These are phyloP conservation scores for Lentinus tigrinus DNA, from an alignment of 768 basidiomycete species.

Conservation along the genomic window DNA sequence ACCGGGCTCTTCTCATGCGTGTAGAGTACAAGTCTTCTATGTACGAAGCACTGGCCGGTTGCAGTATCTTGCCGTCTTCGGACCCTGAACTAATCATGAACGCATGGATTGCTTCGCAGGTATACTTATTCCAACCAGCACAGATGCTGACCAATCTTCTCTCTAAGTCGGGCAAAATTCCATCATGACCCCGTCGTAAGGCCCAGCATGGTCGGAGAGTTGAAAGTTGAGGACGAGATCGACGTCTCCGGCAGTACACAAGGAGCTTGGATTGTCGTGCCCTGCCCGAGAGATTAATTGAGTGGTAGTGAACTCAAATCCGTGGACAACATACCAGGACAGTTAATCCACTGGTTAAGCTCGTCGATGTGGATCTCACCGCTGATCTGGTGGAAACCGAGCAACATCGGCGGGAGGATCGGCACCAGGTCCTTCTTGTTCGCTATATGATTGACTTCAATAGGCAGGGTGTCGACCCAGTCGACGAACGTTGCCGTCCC, in stretches of 20 bases:
- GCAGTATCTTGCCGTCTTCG: too few relatives aligned
- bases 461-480: slow-evolving; percentile 45
- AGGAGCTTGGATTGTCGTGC: slow-evolving; percentile 52
- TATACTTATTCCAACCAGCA: too few relatives aligned
- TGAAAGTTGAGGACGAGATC: slow-evolving; percentile 41
- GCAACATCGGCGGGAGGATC: slow-evolving; percentile 28
- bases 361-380: slow-evolving; percentile 39
- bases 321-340: slow-evolving; percentile 33
- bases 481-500: slow-evolving; percentile 62
- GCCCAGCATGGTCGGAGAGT: slow-evolving; percentile 48
- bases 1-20: too few relatives aligned
- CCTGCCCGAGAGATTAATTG: slow-evolving; percentile 32
- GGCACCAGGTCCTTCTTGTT: slow-evolving; percentile 45
- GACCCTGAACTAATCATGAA: too few relatives aligned
- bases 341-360: slow-evolving; percentile 48
- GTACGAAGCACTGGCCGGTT: too few relatives aligned
- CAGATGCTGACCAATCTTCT: too few relatives aligned
- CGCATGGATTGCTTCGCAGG: too few relatives aligned
- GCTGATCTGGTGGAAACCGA: slow-evolving; percentile 45
- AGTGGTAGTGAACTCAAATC: background rate
- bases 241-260: slow-evolving; percentile 56
- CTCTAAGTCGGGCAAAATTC: background rate
- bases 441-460: slow-evolving; percentile 50
- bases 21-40: too few relatives aligned
- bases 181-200: slow-evolving; percentile 36